Evolutionary conservation across 768 basidiomycete species (phyloP).

Genomic region (Suillus luteus): DNA sequence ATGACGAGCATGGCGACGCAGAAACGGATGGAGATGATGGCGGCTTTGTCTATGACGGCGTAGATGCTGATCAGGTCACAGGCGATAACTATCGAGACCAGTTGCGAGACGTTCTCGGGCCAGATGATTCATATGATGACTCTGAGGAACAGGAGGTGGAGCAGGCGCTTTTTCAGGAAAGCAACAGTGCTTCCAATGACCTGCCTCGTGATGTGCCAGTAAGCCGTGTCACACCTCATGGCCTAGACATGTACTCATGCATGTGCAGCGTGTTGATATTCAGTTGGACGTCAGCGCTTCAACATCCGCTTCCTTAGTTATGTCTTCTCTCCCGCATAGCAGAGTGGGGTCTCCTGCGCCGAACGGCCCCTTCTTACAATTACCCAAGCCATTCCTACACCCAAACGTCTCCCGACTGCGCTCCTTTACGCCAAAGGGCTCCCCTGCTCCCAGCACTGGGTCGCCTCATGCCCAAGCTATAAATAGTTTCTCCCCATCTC

Average conservation of each 20-base stretch:
- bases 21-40: constrained; percentile 58
- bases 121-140: constrained; percentile 56
- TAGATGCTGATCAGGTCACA: constrained; percentile 52
- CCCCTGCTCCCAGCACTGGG: constrained; percentile 43
- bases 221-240: constrained; percentile 29
- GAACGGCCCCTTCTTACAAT: constrained; percentile 32
- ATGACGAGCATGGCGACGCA: constrained; percentile 30
- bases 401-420: constrained; percentile 81
- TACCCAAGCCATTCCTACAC: constrained; percentile 61
- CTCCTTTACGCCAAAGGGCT: constrained; percentile 57
- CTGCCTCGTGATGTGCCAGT: constrained; percentile 31
- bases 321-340: constrained; percentile 41
- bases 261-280: constrained; percentile 37
- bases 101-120: constrained; percentile 71
- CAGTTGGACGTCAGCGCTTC: constrained; percentile 41
- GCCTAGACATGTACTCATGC: constrained; percentile 25
- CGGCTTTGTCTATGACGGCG: constrained; percentile 72
- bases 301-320: constrained; percentile 35
- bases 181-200: constrained; percentile 34
- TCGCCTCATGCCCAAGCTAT: constrained; percentile 45
- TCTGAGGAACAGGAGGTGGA: constrained; percentile 50
- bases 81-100: constrained; percentile 64
- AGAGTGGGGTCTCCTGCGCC: constrained; percentile 39
- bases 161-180: constrained; percentile 44
- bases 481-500: constrained; percentile 51